Evolutionary conservation across 257 asterid species (phyloP).

Genomic region (Striga asiatica): DNA sequence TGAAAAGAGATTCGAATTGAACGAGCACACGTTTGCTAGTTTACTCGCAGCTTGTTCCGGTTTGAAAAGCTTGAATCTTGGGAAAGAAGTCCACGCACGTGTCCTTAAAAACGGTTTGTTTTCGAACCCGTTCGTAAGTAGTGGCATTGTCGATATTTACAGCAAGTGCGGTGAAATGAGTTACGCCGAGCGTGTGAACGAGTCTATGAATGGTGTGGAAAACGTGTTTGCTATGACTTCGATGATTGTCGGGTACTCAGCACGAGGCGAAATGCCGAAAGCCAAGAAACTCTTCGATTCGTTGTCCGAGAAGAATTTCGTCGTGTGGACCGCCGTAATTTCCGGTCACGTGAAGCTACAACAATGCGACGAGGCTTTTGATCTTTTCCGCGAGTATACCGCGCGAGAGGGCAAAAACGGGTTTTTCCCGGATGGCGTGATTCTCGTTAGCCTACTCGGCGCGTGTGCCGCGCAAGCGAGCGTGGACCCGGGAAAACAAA

Average conservation of each 20-base stretch:
- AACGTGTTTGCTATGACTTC: slow-evolving; percentile 50
- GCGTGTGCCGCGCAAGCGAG: slow-evolving; percentile 59
- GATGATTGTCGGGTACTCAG: slow-evolving; percentile 68
- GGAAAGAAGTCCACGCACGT: slow-evolving; percentile 73
- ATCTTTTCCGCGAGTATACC: slow-evolving; percentile 47
- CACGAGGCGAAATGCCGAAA: slow-evolving; percentile 40
- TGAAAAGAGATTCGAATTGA: slow-evolving; percentile 37
- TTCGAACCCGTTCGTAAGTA: slow-evolving; percentile 49
- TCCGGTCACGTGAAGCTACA: slow-evolving; percentile 60
- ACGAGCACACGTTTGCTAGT: slow-evolving; percentile 55
- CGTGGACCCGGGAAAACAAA: slow-evolving; percentile 62
- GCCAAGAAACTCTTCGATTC: slow-evolving; percentile 64
- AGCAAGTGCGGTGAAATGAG: slow-evolving; percentile 56
- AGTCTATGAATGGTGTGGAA: slow-evolving; percentile 12
- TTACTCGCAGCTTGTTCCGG: slow-evolving; percentile 54
- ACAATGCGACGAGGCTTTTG: slow-evolving; percentile 48
- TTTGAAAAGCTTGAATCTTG: slow-evolving; percentile 45
- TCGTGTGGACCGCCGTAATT: slow-evolving; percentile 65
- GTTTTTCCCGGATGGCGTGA: slow-evolving; percentile 44
- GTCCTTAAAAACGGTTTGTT: slow-evolving; percentile 47
- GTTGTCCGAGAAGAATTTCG: slow-evolving; percentile 42
- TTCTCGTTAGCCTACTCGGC: slow-evolving; percentile 49
- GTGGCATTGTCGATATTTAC: slow-evolving; percentile 68
- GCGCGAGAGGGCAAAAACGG: slow-evolving; percentile 14
- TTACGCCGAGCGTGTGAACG: slow-evolving; percentile 41